Evolutionary conservation across 2,329 filamentous ascomycete genomes (phyloP).

Genomic region (Aspergillus tanneri): DNA sequence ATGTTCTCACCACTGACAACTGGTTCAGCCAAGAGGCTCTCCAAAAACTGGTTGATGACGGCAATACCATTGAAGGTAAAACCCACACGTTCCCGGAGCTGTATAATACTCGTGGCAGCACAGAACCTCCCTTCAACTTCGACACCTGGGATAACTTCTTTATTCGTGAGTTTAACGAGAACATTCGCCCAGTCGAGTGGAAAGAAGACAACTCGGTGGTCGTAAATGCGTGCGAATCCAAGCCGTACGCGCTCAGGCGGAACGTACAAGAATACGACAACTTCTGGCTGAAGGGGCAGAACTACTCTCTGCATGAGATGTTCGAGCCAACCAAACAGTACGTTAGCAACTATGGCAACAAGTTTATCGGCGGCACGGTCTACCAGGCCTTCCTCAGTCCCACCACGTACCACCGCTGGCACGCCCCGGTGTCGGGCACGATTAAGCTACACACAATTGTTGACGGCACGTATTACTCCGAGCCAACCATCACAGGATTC

Average conservation of each 20-base stretch:
- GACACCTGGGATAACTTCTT: conserved; percentile 68
- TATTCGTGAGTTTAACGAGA: conserved; percentile 54
- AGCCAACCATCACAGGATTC: not conserved
- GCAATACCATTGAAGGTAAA: not conserved
- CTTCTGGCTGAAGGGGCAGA: conserved; percentile 1
- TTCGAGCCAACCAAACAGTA: not conserved
- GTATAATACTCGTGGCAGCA: conserved; percentile 29
- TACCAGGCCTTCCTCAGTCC: conserved; percentile 2
- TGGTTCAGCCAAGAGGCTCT: not conserved
- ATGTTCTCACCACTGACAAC: conserved; percentile 24
- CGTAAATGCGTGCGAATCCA: not conserved
- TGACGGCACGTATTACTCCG: not conserved
- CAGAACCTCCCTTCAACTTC: no score
- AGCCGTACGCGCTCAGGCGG: not conserved
- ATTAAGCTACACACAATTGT: not conserved
- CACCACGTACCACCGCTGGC: not conserved
- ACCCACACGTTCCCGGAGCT: not conserved
- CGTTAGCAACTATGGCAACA: not conserved
- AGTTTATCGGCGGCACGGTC: not conserved
- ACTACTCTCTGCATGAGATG: not conserved
- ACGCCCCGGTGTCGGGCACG: not conserved
- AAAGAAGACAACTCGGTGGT: conserved; percentile 36
- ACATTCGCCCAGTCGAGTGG: conserved; percentile 56
- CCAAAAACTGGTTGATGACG: not conserved
- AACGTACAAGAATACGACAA: not conserved